Percentiles rank a stretch among this genome's conserved stretches.
Evolutionary conservation across 805 yeast species (phyloP).

Genomic region (Alloascoidea hylecoeti): DNA sequence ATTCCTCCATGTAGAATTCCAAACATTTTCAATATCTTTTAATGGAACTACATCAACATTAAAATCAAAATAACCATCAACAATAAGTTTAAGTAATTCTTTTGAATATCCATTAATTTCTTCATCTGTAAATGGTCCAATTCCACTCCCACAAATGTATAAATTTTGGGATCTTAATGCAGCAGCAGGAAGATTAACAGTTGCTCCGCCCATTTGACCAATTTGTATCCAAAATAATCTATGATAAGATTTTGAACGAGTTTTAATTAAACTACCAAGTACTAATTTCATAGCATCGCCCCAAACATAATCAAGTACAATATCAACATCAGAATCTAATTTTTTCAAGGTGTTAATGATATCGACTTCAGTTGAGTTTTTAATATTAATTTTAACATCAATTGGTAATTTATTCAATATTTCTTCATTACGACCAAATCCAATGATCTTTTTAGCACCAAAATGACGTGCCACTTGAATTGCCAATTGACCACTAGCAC

Average conservation of each 20-base stretch:
- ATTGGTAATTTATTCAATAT: not conserved
- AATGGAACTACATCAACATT: not conserved
- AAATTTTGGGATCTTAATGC: not conserved
- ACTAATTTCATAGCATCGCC: not conserved
- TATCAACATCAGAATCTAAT: not conserved
- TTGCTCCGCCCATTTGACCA: not conserved
- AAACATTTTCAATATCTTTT: not conserved
- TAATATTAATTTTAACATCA: not conserved
- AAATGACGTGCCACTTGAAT: not conserved
- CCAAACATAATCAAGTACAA: constrained; percentile 1
- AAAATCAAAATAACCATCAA: not conserved
- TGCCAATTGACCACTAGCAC: not conserved
- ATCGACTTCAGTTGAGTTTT: not conserved
- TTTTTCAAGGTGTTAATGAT: too few species aligned
- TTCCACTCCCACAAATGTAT: not conserved
- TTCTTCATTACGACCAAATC: not conserved
- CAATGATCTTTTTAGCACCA: not conserved
- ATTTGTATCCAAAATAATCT: not conserved
- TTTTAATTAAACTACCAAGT: not conserved
- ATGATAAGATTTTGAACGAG: not conserved
- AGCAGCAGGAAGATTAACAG: not conserved
- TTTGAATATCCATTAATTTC: not conserved
- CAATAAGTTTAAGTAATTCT: not conserved
- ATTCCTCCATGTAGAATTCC: not conserved
- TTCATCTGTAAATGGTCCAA: not conserved